These are phyloP conservation scores for Alternaria ethzedia DNA, from an alignment of 2,329 filamentous ascomycete species.

Conservation along the genomic window DNA sequence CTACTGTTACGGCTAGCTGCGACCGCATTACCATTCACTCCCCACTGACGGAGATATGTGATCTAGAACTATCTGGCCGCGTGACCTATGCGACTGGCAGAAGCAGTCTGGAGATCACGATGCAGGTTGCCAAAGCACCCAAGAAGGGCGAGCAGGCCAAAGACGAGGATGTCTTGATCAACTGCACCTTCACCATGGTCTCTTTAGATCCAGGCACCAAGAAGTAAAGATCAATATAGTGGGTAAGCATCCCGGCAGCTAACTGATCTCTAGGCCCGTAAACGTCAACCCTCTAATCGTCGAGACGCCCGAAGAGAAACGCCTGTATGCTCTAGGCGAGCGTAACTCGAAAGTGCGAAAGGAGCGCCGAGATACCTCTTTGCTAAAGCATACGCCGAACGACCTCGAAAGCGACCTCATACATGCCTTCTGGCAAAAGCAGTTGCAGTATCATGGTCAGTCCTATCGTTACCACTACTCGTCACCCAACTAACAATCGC, in stretches of 20 bases:
- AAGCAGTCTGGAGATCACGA: slow-evolving; percentile 75
- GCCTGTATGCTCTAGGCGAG: slow-evolving; percentile 67
- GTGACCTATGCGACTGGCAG: slow-evolving; percentile 75
- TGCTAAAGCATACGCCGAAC: slow-evolving; percentile 72
- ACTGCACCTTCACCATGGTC: slow-evolving; percentile 80
- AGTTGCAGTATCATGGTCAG: slow-evolving; percentile 66
- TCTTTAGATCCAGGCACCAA: slow-evolving; percentile 72
- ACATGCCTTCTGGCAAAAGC: slow-evolving; percentile 74
- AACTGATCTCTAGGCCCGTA: slow-evolving; percentile 55
- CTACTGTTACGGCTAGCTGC: slow-evolving; percentile 68
- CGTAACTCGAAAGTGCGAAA: slow-evolving; percentile 72
- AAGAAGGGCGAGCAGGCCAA: slow-evolving; percentile 62
- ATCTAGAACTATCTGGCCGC: slow-evolving; percentile 73
- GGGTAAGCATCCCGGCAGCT: not conserved
- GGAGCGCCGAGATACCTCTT: slow-evolving; percentile 63
- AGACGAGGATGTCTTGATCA: slow-evolving; percentile 69
- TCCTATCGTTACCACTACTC: not conserved
- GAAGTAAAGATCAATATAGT: slow-evolving; percentile 59
- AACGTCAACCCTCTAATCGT: slow-evolving; percentile 66
- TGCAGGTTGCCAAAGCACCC: slow-evolving; percentile 73
- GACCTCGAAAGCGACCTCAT: slow-evolving; percentile 75
- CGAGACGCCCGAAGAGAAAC: slow-evolving; percentile 70
- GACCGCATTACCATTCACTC: slow-evolving; percentile 72
- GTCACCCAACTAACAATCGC: not conserved
- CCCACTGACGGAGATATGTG: slow-evolving; percentile 77